Percentiles rank a stretch among this genome's conserved stretches.
Conservation (phyloP, 768 basidiomycete species). For the Boletales sp. region DNA sequence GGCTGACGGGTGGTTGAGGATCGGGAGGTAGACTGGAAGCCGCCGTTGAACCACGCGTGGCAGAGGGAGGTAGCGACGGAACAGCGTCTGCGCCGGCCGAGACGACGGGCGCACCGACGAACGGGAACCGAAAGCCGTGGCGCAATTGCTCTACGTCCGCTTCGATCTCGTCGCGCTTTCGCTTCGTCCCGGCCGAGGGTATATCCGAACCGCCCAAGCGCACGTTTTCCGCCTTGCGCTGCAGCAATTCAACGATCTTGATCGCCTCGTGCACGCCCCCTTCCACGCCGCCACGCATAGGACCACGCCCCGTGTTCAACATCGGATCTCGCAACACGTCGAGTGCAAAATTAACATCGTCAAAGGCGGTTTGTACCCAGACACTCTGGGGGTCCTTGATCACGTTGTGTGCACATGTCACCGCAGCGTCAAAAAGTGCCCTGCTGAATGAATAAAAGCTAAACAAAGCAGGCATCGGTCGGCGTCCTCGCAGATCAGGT, state of each 20-base stretch:
- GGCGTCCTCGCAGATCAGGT: constrained; percentile 29
- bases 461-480: constrained; percentile 43
- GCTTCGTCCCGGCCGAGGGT: constrained; percentile 34
- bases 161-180: constrained; percentile 42
- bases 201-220: constrained; percentile 13
- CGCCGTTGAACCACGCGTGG: background rate
- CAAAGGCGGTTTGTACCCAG: constrained; percentile 45
- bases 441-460: constrained; percentile 59
- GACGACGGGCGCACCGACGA: constrained; percentile 35
- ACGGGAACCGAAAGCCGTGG: constrained; percentile 41
- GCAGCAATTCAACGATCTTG: constrained; percentile 37
- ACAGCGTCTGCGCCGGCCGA: constrained; percentile 9
- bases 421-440: constrained; percentile 62
- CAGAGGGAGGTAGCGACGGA: background rate
- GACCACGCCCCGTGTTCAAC: constrained; percentile 28
- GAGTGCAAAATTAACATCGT: constrained; percentile 43
- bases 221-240: constrained; percentile 38
- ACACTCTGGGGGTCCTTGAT: constrained; percentile 49
- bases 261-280: constrained; percentile 36
- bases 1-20: background rate
- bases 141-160: constrained; percentile 28
- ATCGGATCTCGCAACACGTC: constrained; percentile 39
- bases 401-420: constrained; percentile 60
- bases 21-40: background rate
- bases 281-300: constrained; percentile 32